These are phyloP conservation scores for Coemansia sp. DNA, from an alignment of 192 early-diverging fungal genomes.

Conservation along the genomic window DNA sequence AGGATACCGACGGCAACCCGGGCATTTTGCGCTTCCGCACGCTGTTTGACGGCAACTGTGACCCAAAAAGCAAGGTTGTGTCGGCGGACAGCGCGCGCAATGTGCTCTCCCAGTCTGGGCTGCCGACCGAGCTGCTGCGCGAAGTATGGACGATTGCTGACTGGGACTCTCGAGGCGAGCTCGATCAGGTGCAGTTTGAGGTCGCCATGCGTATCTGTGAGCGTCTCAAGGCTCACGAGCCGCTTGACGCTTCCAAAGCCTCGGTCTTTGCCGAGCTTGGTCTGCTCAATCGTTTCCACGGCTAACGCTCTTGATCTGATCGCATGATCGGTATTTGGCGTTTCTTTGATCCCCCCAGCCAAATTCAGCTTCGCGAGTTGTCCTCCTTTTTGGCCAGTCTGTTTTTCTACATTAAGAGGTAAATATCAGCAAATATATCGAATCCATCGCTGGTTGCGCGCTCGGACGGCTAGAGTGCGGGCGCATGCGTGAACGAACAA, in stretches of 20 bases:
- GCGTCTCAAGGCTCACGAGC: constrained; percentile 35
- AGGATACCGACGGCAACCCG: constrained; percentile 60
- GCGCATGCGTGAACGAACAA: background rate
- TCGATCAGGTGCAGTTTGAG: constrained; percentile 81
- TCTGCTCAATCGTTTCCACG: constrained; percentile 27
- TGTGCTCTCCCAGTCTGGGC: constrained; percentile 62
- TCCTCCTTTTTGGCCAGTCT: no score
- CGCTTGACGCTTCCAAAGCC: constrained; percentile 22
- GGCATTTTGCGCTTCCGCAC: constrained; percentile 45
- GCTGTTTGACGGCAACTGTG: constrained; percentile 38
- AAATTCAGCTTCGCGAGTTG: no score
- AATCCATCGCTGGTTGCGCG: background rate
- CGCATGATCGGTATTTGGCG: background rate
- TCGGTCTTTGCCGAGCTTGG: constrained; percentile 44
- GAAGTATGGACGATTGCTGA: constrained; percentile 77
- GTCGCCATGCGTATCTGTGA: constrained; percentile 75
- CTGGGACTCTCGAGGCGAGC: constrained; percentile 78
- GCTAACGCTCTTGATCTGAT: constrained; percentile 1
- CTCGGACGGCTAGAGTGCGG: no score
- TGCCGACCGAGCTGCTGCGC: constrained; percentile 63
- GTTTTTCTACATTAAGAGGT: constrained; percentile 3
- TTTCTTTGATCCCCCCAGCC: background rate
- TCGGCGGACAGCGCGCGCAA: constrained; percentile 18
- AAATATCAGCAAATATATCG: constrained; percentile 1
- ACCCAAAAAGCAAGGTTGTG: constrained; percentile 34